Evolutionary conservation across 2,329 filamentous ascomycete genomes (phyloP).

Genomic region (Pseudogymnoascus sp.): DNA sequence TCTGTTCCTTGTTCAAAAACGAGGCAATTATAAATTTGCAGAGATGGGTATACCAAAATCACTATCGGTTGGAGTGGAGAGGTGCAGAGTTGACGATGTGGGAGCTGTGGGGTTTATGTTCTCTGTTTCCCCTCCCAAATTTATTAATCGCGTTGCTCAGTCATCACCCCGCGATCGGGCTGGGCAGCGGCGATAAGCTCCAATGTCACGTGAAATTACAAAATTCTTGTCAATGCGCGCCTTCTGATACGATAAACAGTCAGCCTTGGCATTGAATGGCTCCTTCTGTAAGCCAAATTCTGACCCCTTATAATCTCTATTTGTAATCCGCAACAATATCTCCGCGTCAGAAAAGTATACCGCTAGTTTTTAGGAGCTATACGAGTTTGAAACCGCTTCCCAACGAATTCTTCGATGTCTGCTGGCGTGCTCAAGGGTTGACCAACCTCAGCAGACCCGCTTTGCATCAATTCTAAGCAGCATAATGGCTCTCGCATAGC

Average conservation of each 20-base stretch:
- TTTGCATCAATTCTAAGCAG: background rate
- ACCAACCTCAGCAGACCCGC: background rate
- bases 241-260: background rate
- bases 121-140: slow-evolving; percentile 6
- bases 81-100: background rate
- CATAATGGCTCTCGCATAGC: background rate
- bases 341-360: background rate
- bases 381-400: background rate
- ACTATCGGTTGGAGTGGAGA: background rate
- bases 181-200: background rate
- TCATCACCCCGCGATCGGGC: slow-evolving; percentile 3
- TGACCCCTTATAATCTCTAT: background rate
- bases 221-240: background rate
- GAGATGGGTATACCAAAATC: background rate
- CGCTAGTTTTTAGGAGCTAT: background rate
- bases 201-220: background rate
- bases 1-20: background rate
- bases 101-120: background rate
- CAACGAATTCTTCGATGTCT: background rate
- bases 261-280: background rate
- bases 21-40: background rate
- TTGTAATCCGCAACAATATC: background rate
- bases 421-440: background rate
- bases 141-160: slow-evolving; percentile 5
- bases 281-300: background rate